Base-by-base conservation (phyloP, 352 stramenopile species). In the Phytophthora pisi region DNA sequence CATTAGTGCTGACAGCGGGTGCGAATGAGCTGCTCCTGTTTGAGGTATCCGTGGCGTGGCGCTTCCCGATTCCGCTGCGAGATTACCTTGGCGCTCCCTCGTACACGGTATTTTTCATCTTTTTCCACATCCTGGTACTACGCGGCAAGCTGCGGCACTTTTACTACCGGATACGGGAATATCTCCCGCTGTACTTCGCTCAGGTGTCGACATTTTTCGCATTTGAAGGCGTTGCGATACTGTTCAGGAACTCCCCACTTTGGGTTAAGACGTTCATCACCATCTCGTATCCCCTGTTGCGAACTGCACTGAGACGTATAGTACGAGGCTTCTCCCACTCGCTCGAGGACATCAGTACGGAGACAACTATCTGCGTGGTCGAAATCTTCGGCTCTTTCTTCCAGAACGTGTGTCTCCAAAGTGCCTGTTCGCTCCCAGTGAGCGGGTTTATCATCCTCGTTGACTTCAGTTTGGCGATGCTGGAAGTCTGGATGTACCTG, bases 291-390 rank as follows among this genome's bases (percentile, higher is more conserved):
- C 68, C 68, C 0, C 8, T 65, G 10, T 28, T 77, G 13, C 61
- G 63, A 11, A 16, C 55, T 9, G 31, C 74, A 4, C 28, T 76
- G 30, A 70, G 73, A 43, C 59, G 57, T 15, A 24, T 51, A 5
- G 43, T 76, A 15, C 73, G 71, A 70, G 52, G 15, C 5, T 65
- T 72, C 43, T 57, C 61, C 15, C 34, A 58, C 8, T 54, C 61
- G 20, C 67, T 82, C 15, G 61, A 75, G 11, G 74, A 79, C 54
- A 58, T 82, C 23, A 74, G 50, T 24, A 79, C 70, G 13, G 70
- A 82, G 50, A 59, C 74, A 26, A 74, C 68, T 10, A 54, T 82
- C 16, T 79, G 70, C 64, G 60, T 75, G 15, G 49, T 74, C 4
- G 70, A 82, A 57, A 65, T 79, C 45, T 59, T 68, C 16, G 67